Base-by-base conservation (phyloP, 495 filamentous ascomycete species). In the Poronia punctata region DNA sequence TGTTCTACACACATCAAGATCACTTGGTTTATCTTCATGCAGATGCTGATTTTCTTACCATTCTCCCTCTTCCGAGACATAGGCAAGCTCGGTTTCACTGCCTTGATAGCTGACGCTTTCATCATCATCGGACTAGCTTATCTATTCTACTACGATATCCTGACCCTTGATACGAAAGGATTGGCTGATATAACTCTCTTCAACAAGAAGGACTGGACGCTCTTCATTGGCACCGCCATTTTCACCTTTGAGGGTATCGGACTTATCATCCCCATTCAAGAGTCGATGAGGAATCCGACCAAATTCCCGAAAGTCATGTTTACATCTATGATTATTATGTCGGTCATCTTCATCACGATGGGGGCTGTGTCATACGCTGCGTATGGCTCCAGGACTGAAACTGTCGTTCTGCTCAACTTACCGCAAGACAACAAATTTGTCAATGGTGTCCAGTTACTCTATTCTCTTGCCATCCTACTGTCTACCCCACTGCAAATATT, bases 171-270 rank as follows among this genome's bases (percentile, higher is more conserved):
- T 32, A 79, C 83, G n/a, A 62, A 83, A 29, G 89, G 90, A 6
- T 59, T 93, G 9, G 71, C 87, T 0, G 92, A 97, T 57, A 83
- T 97, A 50, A 71, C 79, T 40, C 64, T 78, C 43, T 96, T 98
- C 71, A 98, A 98, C 65, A 63, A 79, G 3, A 72, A 80, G 15
- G 78, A 84, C 52, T 98, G 92, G 92, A 95, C 89, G 0, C 76
- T 97, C 23, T 95, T 97, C 61, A 96, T 98, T 52, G 92, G 92
- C 49, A 97, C 92, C 6, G 93, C 92, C 14, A 96, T 98, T 50
- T 98, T 98, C 68, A 98, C 92, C 4, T 98, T 95, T 49, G 92
- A 98, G 56, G 92, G 92, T 14, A 88, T 98, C 48, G 92, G 92
- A 14, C 75, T 98, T n/a, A 95, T 98, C 63, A 95, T 98, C 42